Evolutionary conservation across 768 basidiomycete species (phyloP), one percentile per base, ranked within the genome.

Genomic region (Mycena rebaudengoi): DNA sequence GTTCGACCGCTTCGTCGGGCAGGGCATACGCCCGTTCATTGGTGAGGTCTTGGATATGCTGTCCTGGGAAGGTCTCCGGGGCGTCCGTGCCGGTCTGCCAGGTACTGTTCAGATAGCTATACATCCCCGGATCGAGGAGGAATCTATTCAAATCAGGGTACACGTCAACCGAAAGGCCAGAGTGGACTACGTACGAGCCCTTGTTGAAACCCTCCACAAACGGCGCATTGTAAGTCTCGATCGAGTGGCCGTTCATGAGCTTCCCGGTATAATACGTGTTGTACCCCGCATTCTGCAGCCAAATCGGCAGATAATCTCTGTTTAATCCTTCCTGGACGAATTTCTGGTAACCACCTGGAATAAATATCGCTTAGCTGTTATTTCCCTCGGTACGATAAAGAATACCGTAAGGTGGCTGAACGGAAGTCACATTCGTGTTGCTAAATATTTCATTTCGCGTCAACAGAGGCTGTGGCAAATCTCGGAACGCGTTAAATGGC

Each of bases 361-460:
- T 11, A 12, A 2, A 21, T 55, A 13, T n/a, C n/a, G n/a, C n/a
- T 21, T 13, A n/a, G 28, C 29, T 5, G 3, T 43, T 2, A 13
- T 43, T 5, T 7, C 12, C 13, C 2, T 33, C n/a, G n/a, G n/a
- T n/a, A n/a, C n/a, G 30, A 43, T 5, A 55, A 41, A 21, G 28
- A 11, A 12, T 55, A 55, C 53, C 53, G 29, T 55, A 44, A 14
- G 53, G 53, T 21, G 53, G 40, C 12, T 14, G 2, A 23, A 55
- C n/a, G 20, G 29, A 26, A 2, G 53, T 55, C 18, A 55, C 41
- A n/a, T 55, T 55, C n/a, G 53, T 55, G 32, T 55, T 55, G 21
- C 50, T 52, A 18, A 26, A 33, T 4, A 18, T n/a, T n/a, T n/a
- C n/a, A n/a, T n/a, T n/a, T n/a, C n/a, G n/a, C n/a, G n/a, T n/a